Conservation (phyloP, 148 eudicot species). For the Pharnaceum exiguum region DNA sequence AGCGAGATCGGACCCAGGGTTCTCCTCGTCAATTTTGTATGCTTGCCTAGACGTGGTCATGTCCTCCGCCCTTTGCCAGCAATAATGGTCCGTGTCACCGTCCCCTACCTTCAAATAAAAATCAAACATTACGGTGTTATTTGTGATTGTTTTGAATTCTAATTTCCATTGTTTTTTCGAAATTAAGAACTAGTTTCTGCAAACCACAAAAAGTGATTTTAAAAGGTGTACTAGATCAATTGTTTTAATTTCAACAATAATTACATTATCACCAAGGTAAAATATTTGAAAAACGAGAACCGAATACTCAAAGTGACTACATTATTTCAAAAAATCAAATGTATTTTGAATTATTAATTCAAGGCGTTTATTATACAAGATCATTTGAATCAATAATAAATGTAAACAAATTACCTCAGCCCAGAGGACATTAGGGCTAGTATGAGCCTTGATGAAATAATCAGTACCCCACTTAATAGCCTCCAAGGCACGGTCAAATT, state of each 20-base stretch:
- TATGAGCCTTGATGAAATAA: slow-evolving; percentile 54
- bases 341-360: too few relatives aligned
- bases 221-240: too few relatives aligned
- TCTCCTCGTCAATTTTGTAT: slow-evolving; percentile 42
- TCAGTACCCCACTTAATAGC: slow-evolving; percentile 61
- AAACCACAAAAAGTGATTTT: too few relatives aligned
- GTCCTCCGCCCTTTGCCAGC: slow-evolving; percentile 61
- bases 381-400: neutral
- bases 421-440: slow-evolving; percentile 45
- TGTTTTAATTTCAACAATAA: too few relatives aligned
- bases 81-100: slow-evolving; percentile 55
- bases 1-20: slow-evolving; percentile 60
- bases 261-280: too few relatives aligned
- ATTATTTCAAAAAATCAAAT: neutral
- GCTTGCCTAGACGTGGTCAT: slow-evolving; percentile 61
- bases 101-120: slow-evolving; percentile 53
- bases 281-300: neutral
- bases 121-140: neutral
- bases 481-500: slow-evolving; percentile 36
- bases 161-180: too few relatives aligned
- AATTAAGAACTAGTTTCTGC: too few relatives aligned
- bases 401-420: slow-evolving; percentile 28
- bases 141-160: too few relatives aligned
- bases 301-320: neutral
- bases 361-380: too few relatives aligned